Evolutionary conservation across 2,329 filamentous ascomycete species (phyloP), one percentile per base, ranked within the genome.

Genomic region (Ambrosiella cleistominuta): DNA sequence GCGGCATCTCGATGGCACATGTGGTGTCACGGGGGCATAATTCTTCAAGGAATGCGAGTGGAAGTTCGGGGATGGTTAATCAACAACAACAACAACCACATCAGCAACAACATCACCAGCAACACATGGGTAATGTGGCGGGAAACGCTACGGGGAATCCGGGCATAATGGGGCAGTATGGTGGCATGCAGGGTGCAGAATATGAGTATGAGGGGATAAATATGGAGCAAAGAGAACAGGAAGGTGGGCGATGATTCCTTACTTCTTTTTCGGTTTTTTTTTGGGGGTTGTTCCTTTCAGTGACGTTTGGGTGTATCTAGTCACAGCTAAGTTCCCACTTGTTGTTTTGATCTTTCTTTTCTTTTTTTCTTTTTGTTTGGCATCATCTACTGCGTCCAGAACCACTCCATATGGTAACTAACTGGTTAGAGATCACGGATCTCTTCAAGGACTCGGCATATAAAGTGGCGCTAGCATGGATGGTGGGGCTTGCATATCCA

Each of bases 1-100:
- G 85, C 40, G 77, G 82, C 17, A 68, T 86, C 62, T 84, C 76
- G 61, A 74, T 88, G 69, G 75, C 71, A 44, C 74, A 75, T 63
- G 70, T 79, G 35, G 68, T 80, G 0, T 67, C 73, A 7, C 70
- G 72, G 55, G 77, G 77, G 51, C 75, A 78, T 64, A 68, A 68
- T 7, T 70, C 73, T 60, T 74, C 72, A 63, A 69, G 52, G 70
- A 38, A 70, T 70, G 71, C 63, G 67, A 69, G 7, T 66, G 66
- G 49, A 17, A 42, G 15, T 38, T 12, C 37, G 17, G 38, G 51
- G 11, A 53, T 12, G 15, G 49, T 15, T 11, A 36, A 52, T 52
- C n/a, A 12, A 15, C 19, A 19, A 19, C 19, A 35, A 7, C 15
- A 51, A 27, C 19, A 52, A 27, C 15, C 15, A 7, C 35, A 15